These are phyloP conservation scores for Pseudoscleropodium purum DNA, from an alignment of 225 moss, liverwort and hornwort species.

Conservation along the genomic window DNA sequence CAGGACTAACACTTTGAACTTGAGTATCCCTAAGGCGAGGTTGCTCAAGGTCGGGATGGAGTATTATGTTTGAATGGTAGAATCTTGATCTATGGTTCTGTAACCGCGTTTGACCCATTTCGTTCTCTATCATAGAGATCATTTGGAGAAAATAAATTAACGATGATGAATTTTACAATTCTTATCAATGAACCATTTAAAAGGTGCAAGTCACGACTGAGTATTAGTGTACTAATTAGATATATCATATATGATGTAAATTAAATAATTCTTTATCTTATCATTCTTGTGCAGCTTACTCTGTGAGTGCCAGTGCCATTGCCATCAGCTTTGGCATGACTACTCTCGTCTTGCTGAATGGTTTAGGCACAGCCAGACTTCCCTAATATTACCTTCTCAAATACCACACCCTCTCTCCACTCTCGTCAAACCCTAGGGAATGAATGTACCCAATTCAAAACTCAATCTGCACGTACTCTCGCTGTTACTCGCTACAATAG, in stretches of 20 bases:
- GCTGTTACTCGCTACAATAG: neutral
- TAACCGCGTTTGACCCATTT: neutral
- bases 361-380: neutral
- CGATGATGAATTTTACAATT: neutral
- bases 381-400: neutral
- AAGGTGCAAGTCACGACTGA: neutral
- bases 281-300: neutral
- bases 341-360: neutral
- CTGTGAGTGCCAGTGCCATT: neutral
- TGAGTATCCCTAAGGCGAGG: conserved; percentile 45
- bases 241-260: neutral
- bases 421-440: neutral
- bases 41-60: conserved; percentile 75
- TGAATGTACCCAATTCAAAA: neutral
- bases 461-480: neutral
- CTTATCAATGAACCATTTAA: too few species aligned
- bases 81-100: neutral
- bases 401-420: neutral
- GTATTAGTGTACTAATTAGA: neutral
- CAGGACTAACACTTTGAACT: conserved; percentile 38
- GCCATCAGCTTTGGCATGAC: neutral
- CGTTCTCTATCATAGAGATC: neutral
- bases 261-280: neutral
- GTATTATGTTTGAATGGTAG: conserved; percentile 28
- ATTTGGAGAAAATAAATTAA: neutral